These are phyloP conservation scores for Cucumis hystrix DNA, from an alignment of 306 rosid genomes.

Conservation along the genomic window DNA sequence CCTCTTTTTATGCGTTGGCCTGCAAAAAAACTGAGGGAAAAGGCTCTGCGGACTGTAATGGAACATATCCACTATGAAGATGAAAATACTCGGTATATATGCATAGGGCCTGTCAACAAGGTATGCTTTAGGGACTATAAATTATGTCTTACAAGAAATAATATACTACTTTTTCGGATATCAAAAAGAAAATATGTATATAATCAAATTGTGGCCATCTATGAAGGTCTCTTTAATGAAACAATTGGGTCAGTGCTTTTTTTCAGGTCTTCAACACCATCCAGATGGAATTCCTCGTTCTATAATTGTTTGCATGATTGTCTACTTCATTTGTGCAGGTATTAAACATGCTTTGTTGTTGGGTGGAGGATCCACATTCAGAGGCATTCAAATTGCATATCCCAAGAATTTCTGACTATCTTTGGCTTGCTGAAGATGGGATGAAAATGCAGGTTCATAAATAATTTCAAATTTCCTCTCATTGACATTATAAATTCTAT, in stretches of 20 bases:
- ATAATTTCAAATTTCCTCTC: not conserved
- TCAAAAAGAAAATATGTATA: not conserved
- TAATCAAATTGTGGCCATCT: not conserved
- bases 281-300: not conserved
- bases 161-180: not conserved
- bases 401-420: slow-evolving; percentile 56
- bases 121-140: slow-evolving; percentile 23
- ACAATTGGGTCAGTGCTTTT: not conserved
- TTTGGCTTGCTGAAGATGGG: slow-evolving; percentile 96
- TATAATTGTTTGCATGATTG: not conserved
- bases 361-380: slow-evolving; percentile 80
- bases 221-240: not conserved
- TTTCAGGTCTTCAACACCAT: not conserved
- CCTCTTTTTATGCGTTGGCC: slow-evolving; percentile 72
- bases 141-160: not conserved
- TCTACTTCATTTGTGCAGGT: slow-evolving; percentile 39
- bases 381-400: slow-evolving; percentile 81
- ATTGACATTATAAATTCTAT: not conserved
- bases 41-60: slow-evolving; percentile 32
- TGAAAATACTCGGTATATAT: slow-evolving; percentile 78
- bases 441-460: slow-evolving; percentile 77
- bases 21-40: slow-evolving; percentile 63
- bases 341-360: slow-evolving; percentile 82
- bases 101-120: slow-evolving; percentile 93
- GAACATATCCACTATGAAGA: slow-evolving; percentile 82